Evolutionary conservation across 306 rosid genomes (phyloP).

Genomic region (Urtica urens): DNA sequence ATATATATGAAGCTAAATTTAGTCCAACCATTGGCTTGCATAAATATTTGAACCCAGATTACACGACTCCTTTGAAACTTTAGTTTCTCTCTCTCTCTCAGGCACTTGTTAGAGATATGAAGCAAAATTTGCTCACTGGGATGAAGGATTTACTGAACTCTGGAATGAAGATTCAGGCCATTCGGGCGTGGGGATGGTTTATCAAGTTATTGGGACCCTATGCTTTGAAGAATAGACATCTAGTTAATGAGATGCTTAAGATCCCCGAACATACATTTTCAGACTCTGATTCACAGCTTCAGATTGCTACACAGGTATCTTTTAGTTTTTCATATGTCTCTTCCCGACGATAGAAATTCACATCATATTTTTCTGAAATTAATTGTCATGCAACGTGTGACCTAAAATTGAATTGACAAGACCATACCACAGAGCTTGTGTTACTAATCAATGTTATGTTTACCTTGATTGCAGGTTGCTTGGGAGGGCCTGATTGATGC

Average conservation of each 20-base stretch:
- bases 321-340: not conserved
- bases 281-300: slow-evolving; percentile 66
- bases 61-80: too few species aligned
- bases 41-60: too few species aligned
- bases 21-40: too few species aligned
- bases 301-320: slow-evolving; percentile 73
- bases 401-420: not conserved
- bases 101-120: slow-evolving; percentile 67
- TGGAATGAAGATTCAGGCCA: slow-evolving; percentile 62
- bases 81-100: slow-evolving; percentile 10
- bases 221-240: slow-evolving; percentile 52
- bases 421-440: not conserved
- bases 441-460: not conserved
- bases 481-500: slow-evolving; percentile 89
- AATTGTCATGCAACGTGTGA: not conserved
- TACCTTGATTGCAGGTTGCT: slow-evolving; percentile 42
- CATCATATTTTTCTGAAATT: not conserved
- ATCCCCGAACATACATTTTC: slow-evolving; percentile 73
- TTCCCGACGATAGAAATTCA: not conserved
- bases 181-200: slow-evolving; percentile 92
- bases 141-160: slow-evolving; percentile 46
- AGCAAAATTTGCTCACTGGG: slow-evolving; percentile 39
- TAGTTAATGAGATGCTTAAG: slow-evolving; percentile 69
- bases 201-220: slow-evolving; percentile 56
- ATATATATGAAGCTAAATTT: too few species aligned